A percentile compares a stretch with the other conserved stretches of the same genome.
Evolutionary conservation across 2,329 filamentous ascomycete species (phyloP).

Genomic region (Stagonosporopsis rhizophila): DNA sequence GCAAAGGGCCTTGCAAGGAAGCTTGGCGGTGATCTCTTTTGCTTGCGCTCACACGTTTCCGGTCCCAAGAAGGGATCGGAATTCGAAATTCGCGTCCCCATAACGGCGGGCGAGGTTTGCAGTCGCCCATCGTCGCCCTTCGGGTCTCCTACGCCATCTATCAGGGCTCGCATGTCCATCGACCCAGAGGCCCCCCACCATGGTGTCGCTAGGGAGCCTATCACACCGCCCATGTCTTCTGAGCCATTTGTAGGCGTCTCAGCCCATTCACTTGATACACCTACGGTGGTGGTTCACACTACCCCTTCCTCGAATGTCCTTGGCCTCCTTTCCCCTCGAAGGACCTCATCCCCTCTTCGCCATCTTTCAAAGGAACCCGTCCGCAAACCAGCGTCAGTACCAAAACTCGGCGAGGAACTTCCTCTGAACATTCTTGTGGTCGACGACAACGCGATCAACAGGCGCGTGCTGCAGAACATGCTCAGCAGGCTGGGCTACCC

Average conservation of each 20-base stretch:
- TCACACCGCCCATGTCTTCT: constrained; percentile 39
- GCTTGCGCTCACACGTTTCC: constrained; percentile 67
- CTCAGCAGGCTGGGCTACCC: constrained; percentile 71
- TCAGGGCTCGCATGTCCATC: constrained; percentile 38
- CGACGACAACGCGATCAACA: constrained; percentile 77
- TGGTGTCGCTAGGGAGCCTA: constrained; percentile 27
- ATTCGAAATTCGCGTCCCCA: constrained; percentile 71
- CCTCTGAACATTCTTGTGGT: constrained; percentile 73
- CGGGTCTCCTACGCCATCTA: constrained; percentile 52
- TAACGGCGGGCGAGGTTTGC: constrained; percentile 60
- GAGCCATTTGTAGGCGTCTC: constrained; percentile 29
- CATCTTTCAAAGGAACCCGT: constrained; percentile 35
- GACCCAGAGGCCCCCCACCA: constrained; percentile 37
- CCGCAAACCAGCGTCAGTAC: constrained; percentile 27
- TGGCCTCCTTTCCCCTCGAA: constrained; percentile 39
- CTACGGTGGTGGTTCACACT: constrained; percentile 23
- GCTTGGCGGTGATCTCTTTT: constrained; percentile 71
- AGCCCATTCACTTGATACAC: constrained; percentile 11
- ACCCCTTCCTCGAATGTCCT: constrained; percentile 14
- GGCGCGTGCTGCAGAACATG: constrained; percentile 71
- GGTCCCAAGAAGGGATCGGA: constrained; percentile 69
- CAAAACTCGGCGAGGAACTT: constrained; percentile 62
- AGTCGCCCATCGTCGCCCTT: constrained; percentile 61
- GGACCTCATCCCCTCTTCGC: constrained; percentile 39
- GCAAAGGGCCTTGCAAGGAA: constrained; percentile 74